phyloP scores from a whole-genome alignment of 2,329 filamentous ascomycete species.

The Aspergillus thermomutatus region DNA sequence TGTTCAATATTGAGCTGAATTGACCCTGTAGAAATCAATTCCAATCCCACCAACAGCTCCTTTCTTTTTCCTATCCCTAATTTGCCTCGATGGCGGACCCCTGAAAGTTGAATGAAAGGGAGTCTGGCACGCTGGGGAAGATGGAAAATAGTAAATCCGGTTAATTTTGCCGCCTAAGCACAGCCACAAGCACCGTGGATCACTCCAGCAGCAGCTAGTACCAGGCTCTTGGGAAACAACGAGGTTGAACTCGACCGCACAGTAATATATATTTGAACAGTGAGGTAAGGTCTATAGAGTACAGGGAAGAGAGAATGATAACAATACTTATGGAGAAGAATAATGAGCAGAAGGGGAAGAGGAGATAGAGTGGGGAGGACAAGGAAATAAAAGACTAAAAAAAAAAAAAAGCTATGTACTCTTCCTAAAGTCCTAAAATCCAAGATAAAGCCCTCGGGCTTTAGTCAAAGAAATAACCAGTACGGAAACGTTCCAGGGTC shows the following conservation, averaged over 20 bases:
- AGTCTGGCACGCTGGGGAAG: neutral
- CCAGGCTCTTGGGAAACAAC: neutral
- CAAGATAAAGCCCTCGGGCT: neutral
- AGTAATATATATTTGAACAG: neutral
- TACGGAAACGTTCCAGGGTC: neutral
- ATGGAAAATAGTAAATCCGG: conserved; percentile 7
- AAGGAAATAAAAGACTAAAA: neutral
- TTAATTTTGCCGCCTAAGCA: conserved; percentile 10
- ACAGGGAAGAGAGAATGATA: conserved; percentile 1
- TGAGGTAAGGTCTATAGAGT: neutral
- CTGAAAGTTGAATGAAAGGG: neutral
- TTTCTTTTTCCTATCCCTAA: neutral
- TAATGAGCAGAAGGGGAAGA: conserved; percentile 4
- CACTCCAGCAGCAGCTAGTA: neutral
- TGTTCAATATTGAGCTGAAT: neutral
- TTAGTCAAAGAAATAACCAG: neutral
- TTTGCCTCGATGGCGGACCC: conserved; percentile 2
- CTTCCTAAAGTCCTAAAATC: too few relatives aligned
- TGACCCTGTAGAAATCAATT: neutral
- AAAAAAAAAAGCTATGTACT: neutral
- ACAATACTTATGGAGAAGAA: conserved; percentile 11
- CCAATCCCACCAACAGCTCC: neutral
- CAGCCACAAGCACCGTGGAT: conserved; percentile 5
- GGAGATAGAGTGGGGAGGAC: neutral
- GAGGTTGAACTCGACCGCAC: neutral